Evolutionary conservation across 805 yeast genomes (phyloP), one percentile per base, ranked within the genome.

Genomic region (Cyberlindnera meyerae): DNA sequence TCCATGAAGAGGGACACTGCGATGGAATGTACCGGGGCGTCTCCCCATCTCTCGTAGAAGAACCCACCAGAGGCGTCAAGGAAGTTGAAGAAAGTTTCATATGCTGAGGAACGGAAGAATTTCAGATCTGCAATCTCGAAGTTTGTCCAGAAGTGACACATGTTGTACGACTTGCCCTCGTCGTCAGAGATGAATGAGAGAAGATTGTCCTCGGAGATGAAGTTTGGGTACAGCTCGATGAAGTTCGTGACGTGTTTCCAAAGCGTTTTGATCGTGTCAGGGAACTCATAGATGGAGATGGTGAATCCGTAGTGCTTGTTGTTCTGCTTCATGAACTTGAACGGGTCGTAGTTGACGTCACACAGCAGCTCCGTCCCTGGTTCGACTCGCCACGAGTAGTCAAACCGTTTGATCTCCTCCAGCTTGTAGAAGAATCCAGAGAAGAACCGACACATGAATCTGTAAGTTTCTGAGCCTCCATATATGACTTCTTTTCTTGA

Each of bases 1-100:
- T 78, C 74, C 59, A 84, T 57, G 62, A 87, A 82, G 44, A 87
- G 63, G 4, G 90, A 65, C 12, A 82, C 94, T 20, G 90, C 95
- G 52, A 85, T 78, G 4, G 94, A 81, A 61, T 84, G 94, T 33
- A 85, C 81, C 14, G 95, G 95, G 16, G 95, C 95, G 61, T 86
- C 95, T 44, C 95, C 96, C 96, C 95, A 86, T 63, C 82, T 53
- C 50, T 77, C 82, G 45, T 73, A 72, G 50, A 72, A 74, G 40
- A 74, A 68, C 2, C 82, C 82, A 12, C 75, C 70, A 0, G 68
- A 47, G 22, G 54, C 42, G 50, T 75, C 80, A 34, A 75, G 45
- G 50, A 49, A 59, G 13, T 71, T 55, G 47, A 76, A 75, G 44
- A 63, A 70, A 8, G 61, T 55, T 24, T 57, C 51, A 51, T 75